phyloP scores from a whole-genome alignment of 345 rosid genomes.

The Pistacia integerrima region DNA sequence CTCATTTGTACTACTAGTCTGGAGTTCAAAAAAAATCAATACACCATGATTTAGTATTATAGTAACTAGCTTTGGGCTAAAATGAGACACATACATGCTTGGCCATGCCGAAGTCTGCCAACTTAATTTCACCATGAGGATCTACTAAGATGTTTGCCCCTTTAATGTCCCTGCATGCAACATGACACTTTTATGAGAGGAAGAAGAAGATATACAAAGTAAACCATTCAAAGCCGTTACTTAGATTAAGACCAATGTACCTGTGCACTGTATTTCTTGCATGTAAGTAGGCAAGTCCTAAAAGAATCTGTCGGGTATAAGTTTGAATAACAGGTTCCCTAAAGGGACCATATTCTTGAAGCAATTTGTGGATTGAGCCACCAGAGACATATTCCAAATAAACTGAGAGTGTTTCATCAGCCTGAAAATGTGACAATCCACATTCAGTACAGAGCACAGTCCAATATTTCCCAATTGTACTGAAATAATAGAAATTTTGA shows the following conservation, averaged over 20 bases:
- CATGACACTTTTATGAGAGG: constrained; percentile 9
- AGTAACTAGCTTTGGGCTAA: constrained; percentile 4
- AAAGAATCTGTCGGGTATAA: constrained; percentile 84
- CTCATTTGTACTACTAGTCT: background rate
- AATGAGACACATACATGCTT: constrained; percentile 63
- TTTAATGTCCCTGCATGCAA: constrained; percentile 78
- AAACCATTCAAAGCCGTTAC: constrained; percentile 6
- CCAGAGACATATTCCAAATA: constrained; percentile 95
- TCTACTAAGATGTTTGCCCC: constrained; percentile 96
- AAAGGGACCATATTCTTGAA: constrained; percentile 91
- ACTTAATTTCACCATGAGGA: constrained; percentile 93
- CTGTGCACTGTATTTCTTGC: constrained; percentile 94
- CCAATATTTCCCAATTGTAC: constrained; percentile 14
- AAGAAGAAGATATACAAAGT: background rate
- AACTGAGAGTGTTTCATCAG: constrained; percentile 87
- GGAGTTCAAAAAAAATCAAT: background rate
- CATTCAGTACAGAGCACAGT: constrained; percentile 21
- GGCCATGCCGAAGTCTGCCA: constrained; percentile 98
- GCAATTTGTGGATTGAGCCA: constrained; percentile 94
- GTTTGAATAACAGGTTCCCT: constrained; percentile 92
- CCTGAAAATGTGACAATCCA: constrained; percentile 48
- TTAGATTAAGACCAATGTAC: constrained; percentile 36
- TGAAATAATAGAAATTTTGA: background rate
- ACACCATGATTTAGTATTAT: constrained; percentile 1
- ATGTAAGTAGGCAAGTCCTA: constrained; percentile 90